These are phyloP conservation scores for Hymenoscyphus linearis DNA, from an alignment of 2,329 filamentous ascomycete species.

Conservation along the genomic window DNA sequence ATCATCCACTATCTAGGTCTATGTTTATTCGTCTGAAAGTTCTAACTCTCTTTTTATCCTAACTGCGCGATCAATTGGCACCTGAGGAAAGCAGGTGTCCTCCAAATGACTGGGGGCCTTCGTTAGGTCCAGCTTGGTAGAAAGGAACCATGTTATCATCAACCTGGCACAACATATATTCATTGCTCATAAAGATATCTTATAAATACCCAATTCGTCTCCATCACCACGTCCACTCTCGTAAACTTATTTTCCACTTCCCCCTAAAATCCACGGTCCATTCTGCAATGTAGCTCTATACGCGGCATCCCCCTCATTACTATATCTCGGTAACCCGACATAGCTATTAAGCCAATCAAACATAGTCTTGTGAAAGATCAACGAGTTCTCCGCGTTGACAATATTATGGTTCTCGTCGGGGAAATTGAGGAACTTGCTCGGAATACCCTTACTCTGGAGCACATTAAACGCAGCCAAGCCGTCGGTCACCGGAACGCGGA, in stretches of 20 bases:
- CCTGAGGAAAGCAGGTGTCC: too few relatives aligned
- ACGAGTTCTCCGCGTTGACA: slow-evolving; percentile 78
- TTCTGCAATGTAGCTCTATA: slow-evolving; percentile 17
- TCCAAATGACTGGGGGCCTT: too few relatives aligned
- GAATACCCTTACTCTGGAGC: slow-evolving; percentile 50
- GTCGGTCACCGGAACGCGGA: slow-evolving; percentile 78
- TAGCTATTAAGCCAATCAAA: slow-evolving; percentile 61
- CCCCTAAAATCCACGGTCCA: slow-evolving; percentile 16
- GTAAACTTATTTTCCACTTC: neutral
- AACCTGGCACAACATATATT: too few relatives aligned
- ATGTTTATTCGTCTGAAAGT: too few relatives aligned
- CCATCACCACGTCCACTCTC: too few relatives aligned
- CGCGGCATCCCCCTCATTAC: slow-evolving; percentile 4
- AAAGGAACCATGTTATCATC: too few relatives aligned
- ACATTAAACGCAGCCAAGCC: slow-evolving; percentile 56
- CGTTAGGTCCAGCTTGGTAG: too few relatives aligned
- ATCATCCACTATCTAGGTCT: too few relatives aligned
- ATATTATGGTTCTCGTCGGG: slow-evolving; percentile 73
- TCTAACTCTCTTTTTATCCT: too few relatives aligned
- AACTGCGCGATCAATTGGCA: too few relatives aligned
- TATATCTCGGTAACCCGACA: slow-evolving; percentile 15
- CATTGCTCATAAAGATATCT: too few relatives aligned
- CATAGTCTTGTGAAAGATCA: slow-evolving; percentile 83
- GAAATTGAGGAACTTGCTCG: slow-evolving; percentile 58
- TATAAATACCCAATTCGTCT: too few relatives aligned